Conservation (phyloP, 208 protist species). For the Kentomonas sorsogonicus region DNA sequence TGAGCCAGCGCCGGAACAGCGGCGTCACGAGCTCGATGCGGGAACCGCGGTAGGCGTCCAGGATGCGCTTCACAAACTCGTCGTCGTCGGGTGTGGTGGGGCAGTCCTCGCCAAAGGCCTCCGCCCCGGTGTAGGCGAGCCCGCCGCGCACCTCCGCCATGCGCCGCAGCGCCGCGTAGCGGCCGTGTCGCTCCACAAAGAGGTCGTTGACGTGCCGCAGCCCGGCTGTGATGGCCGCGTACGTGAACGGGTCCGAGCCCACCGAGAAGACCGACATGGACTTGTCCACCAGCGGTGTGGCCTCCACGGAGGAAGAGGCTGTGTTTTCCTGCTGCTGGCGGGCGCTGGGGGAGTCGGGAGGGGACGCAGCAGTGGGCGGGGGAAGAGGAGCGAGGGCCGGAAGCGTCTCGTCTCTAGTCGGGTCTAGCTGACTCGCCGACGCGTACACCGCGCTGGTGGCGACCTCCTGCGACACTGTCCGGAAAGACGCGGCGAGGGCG, state of each 20-base stretch:
- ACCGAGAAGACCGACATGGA: too few species aligned
- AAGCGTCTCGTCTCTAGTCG: too few species aligned
- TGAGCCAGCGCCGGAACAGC: conserved; percentile 62
- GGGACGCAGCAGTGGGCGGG: too few species aligned
- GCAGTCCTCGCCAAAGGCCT: conserved; percentile 37
- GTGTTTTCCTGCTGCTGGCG: too few species aligned
- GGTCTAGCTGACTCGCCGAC: too few species aligned
- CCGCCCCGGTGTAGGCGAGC: conserved; percentile 25
- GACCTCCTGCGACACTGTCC: conserved; percentile 15
- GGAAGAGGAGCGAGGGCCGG: too few species aligned
- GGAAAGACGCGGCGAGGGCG: conserved; percentile 45
- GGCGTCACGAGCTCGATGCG: conserved; percentile 59
- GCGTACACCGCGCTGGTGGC: background rate
- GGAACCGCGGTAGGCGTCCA: conserved; percentile 56
- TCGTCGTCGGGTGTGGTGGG: conserved; percentile 25
- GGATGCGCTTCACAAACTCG: conserved; percentile 37
- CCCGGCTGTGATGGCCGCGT: too few species aligned
- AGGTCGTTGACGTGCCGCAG: conserved; percentile 47
- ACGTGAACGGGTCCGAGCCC: too few species aligned
- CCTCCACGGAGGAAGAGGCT: too few species aligned
- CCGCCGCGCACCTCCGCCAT: conserved; percentile 61
- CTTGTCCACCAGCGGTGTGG: too few species aligned
- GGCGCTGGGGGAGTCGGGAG: too few species aligned
- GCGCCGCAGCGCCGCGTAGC: conserved; percentile 58
- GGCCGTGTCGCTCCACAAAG: conserved; percentile 40